Percentiles rank a stretch among this genome's conserved stretches.
phyloP scores from a whole-genome alignment of 2,329 filamentous ascomycete genomes.

The Colletotrichum salicis region DNA sequence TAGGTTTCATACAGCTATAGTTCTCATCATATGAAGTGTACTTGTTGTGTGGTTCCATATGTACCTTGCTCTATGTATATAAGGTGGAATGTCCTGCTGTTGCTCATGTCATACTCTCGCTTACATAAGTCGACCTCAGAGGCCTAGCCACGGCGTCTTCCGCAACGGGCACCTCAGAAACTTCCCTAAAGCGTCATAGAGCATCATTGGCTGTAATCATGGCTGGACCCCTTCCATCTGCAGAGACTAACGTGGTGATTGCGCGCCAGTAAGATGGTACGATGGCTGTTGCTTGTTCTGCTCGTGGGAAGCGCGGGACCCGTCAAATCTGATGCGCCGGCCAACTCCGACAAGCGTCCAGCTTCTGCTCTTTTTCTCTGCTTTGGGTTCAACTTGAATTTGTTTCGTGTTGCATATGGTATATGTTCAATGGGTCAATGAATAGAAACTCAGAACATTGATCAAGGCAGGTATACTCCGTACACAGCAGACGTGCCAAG shows the following conservation, averaged over 20 bases:
- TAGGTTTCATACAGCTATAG: too few species aligned
- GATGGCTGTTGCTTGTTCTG: neutral
- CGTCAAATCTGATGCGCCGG: neutral
- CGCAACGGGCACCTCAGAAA: neutral
- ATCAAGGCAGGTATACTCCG: neutral
- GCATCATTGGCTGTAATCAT: constrained; percentile 12
- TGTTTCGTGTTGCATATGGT: neutral
- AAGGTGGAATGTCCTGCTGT: neutral
- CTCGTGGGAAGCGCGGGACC: neutral
- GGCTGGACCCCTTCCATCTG: constrained; percentile 15
- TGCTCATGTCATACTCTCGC: neutral
- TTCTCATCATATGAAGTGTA: neutral
- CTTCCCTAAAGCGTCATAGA: neutral
- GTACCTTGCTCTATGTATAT: too few species aligned
- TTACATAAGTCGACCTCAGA: neutral
- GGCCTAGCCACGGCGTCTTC: neutral
- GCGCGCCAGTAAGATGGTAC: neutral
- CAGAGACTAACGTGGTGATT: neutral
- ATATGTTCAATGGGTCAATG: neutral
- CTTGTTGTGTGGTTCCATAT: too few species aligned
- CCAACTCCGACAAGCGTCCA: constrained; percentile 2
- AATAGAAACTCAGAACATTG: neutral
- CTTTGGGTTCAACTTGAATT: neutral
- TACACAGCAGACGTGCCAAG: neutral
- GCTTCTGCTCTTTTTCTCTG: too few species aligned